phyloP scores from a whole-genome alignment of 2,329 filamentous ascomycete species.

The Penicillium aurantiogriseum region DNA sequence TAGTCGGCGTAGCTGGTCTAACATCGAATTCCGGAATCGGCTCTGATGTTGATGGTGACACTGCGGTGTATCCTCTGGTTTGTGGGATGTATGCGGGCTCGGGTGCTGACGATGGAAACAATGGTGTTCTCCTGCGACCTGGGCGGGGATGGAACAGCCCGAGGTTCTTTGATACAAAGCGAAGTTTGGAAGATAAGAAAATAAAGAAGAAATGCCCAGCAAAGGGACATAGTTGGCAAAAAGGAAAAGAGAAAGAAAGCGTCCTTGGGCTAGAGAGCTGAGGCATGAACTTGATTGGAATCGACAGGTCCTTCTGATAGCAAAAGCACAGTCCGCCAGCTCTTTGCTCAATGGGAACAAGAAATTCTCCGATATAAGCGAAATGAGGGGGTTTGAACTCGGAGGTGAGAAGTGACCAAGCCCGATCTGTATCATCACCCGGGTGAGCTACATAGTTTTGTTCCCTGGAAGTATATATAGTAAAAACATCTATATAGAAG shows the following conservation, averaged over 20 bases:
- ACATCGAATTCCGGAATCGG: background rate
- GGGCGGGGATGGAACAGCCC: background rate
- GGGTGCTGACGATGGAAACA: background rate
- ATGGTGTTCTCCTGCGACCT: background rate
- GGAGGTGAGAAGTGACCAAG: background rate
- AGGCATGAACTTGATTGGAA: background rate
- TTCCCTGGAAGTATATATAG: background rate
- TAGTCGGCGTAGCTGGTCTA: background rate
- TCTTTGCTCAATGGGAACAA: background rate
- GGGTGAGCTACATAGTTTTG: no score
- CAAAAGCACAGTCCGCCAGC: slow-evolving; percentile 4
- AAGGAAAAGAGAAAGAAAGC: background rate
- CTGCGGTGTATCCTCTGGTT: background rate
- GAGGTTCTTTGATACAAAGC: background rate
- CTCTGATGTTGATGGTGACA: background rate
- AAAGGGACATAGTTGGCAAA: background rate
- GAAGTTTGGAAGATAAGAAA: background rate
- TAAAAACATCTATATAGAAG: background rate
- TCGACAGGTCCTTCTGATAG: slow-evolving; percentile 4
- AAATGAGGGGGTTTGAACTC: background rate
- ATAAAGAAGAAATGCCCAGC: background rate
- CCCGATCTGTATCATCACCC: background rate
- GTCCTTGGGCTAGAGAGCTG: background rate
- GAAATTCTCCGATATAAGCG: slow-evolving; percentile 2
- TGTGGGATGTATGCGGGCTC: background rate